Conservation (phyloP, 2,329 filamentous ascomycete genomes). For the Clarireedia hainanense region DNA sequence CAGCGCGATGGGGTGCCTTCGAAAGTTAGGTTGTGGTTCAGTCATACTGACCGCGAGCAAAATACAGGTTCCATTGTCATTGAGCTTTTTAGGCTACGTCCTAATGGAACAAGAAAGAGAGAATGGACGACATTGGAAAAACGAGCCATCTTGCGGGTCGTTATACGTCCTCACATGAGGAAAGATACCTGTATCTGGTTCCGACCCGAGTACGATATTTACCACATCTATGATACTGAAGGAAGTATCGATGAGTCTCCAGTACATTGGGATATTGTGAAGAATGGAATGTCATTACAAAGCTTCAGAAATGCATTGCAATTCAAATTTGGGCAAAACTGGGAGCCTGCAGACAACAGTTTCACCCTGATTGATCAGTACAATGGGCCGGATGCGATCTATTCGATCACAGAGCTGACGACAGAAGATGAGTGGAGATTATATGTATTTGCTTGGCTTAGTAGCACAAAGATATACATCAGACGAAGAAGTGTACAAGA, state of each 20-base stretch:
- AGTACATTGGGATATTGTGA: not conserved
- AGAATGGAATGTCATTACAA: not conserved
- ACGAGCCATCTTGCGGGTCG: not conserved
- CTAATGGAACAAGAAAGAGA: not conserved
- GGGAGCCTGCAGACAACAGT: not conserved
- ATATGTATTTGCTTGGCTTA: slow-evolving; percentile 15
- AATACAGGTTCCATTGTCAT: not conserved
- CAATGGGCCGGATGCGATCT: not conserved
- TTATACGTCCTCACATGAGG: not conserved
- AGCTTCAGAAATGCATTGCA: not conserved
- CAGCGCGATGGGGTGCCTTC: not conserved
- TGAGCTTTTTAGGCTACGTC: not conserved
- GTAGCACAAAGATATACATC: not conserved
- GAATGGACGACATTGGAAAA: not conserved
- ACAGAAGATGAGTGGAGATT: slow-evolving; percentile 10
- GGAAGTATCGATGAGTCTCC: not conserved
- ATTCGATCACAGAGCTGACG: not conserved
- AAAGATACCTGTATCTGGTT: slow-evolving; percentile 14
- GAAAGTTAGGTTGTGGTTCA: slow-evolving; percentile 5
- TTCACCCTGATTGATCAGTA: not conserved
- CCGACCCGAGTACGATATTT: slow-evolving; percentile 12
- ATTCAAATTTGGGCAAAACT: not conserved
- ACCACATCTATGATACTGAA: slow-evolving; percentile 4
- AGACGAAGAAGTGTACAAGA: not conserved
- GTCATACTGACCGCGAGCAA: not conserved